Evolutionary conservation across 2,329 filamentous ascomycete genomes (phyloP).

Genomic region (Mycosphaerella sp.): DNA sequence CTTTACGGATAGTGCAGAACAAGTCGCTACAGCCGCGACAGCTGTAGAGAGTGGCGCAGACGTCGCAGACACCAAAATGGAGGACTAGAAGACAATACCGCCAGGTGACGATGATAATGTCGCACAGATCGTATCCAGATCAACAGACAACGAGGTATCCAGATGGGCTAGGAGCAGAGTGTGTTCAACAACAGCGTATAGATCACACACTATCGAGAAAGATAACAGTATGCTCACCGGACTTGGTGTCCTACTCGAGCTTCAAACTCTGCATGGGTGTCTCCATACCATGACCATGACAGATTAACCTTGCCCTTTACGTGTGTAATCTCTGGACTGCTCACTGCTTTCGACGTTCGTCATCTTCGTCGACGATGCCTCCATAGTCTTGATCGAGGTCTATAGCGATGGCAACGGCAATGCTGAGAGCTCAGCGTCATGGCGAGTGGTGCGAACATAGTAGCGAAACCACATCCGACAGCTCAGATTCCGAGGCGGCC

Average conservation of each 20-base stretch:
- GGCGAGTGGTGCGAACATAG: not conserved
- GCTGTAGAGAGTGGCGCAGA: slow-evolving; percentile 25
- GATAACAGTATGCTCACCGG: too few species aligned
- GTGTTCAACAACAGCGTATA: too few species aligned
- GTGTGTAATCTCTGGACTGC: not conserved
- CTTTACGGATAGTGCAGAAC: slow-evolving; percentile 39
- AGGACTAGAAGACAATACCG: slow-evolving; percentile 12
- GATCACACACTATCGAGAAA: too few species aligned
- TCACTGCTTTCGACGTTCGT: not conserved
- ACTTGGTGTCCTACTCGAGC: not conserved
- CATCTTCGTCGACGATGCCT: not conserved
- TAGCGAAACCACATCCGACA: not conserved
- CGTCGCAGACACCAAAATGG: slow-evolving; percentile 30
- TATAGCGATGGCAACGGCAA: not conserved
- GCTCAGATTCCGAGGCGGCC: not conserved
- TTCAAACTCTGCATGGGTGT: not conserved
- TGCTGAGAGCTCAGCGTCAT: not conserved
- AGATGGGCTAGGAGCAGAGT: too few species aligned
- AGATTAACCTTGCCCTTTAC: not conserved
- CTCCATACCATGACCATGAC: not conserved
- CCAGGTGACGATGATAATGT: too few species aligned
- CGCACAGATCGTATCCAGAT: too few species aligned
- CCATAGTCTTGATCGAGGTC: not conserved
- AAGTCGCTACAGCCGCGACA: slow-evolving; percentile 14
- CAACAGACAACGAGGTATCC: too few species aligned